phyloP scores from a whole-genome alignment of 208 protist genomes.

The Wallacemonas collosoma region DNA sequence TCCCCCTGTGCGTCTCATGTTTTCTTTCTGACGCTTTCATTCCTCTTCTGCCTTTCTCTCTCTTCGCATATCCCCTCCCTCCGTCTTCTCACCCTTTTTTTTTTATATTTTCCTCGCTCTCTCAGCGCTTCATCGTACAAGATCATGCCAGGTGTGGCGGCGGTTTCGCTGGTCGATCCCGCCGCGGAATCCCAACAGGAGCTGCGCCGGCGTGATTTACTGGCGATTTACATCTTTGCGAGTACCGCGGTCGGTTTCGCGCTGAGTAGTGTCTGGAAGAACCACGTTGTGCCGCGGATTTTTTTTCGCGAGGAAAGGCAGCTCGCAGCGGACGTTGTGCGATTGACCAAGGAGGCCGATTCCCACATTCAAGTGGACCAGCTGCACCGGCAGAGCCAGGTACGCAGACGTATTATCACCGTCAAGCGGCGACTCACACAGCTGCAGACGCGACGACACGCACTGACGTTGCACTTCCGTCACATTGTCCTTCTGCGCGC shows the following conservation, averaged over 20 bases:
- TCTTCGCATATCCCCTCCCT: too few relatives aligned
- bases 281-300: constrained; percentile 29
- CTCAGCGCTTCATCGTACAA: too few relatives aligned
- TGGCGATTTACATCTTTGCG: constrained; percentile 34
- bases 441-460: constrained; percentile 1
- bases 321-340: constrained; percentile 39
- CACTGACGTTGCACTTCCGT: not conserved
- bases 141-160: not conserved
- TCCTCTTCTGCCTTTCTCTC: too few relatives aligned
- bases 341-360: constrained; percentile 39
- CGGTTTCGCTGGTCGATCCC: not conserved
- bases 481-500: not conserved
- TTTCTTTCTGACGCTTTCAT: too few relatives aligned
- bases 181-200: not conserved
- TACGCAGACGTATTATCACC: constrained; percentile 26
- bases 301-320: constrained; percentile 46
- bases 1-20: too few relatives aligned
- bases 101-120: too few relatives aligned
- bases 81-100: too few relatives aligned
- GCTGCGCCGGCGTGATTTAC: not conserved
- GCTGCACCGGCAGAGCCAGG: constrained; percentile 41
- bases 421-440: not conserved
- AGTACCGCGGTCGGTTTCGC: constrained; percentile 37
- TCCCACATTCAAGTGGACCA: constrained; percentile 30
- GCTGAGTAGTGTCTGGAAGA: constrained; percentile 42